Conservation (phyloP, 1,139 yeast species). For the Hanseniaspora gamundiae region DNA sequence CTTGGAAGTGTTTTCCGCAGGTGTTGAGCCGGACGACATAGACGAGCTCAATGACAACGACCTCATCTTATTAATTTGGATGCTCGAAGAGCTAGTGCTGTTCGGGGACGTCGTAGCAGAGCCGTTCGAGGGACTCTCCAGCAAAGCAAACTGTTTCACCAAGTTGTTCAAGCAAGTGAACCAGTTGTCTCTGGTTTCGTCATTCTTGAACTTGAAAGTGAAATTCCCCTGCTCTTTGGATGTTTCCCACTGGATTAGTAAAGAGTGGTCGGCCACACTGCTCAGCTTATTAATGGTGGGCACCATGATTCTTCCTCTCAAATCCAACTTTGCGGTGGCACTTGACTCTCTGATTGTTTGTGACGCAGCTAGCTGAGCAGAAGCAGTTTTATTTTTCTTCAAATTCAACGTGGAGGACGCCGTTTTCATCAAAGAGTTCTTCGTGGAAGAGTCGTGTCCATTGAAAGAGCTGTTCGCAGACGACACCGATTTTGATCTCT, state of each 20-base stretch:
- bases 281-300: slow-evolving; percentile 49
- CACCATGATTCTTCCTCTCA: slow-evolving; percentile 60
- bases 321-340: slow-evolving; percentile 31
- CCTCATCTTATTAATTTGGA: background rate
- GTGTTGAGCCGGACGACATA: background rate
- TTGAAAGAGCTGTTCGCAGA: slow-evolving; percentile 12
- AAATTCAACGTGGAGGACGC: slow-evolving; percentile 12
- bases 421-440: background rate
- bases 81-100: background rate
- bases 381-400: slow-evolving; percentile 20
- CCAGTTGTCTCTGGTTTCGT: slow-evolving; percentile 65
- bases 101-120: background rate
- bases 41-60: background rate
- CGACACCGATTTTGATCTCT: slow-evolving; percentile 22
- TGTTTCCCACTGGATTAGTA: slow-evolving; percentile 70
- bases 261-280: slow-evolving; percentile 34
- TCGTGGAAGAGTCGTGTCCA: slow-evolving; percentile 2
- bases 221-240: slow-evolving; percentile 67
- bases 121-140: background rate
- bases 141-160: slow-evolving; percentile 1
- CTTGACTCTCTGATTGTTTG: slow-evolving; percentile 7
- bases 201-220: slow-evolving; percentile 54
- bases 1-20: background rate
- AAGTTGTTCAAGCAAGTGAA: slow-evolving; percentile 39
- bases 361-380: slow-evolving; percentile 11